A percentile compares a stretch with the other conserved stretches of the same genome.
Conservation (phyloP, 345 rosid genomes). For the Syzygium aromaticum region DNA sequence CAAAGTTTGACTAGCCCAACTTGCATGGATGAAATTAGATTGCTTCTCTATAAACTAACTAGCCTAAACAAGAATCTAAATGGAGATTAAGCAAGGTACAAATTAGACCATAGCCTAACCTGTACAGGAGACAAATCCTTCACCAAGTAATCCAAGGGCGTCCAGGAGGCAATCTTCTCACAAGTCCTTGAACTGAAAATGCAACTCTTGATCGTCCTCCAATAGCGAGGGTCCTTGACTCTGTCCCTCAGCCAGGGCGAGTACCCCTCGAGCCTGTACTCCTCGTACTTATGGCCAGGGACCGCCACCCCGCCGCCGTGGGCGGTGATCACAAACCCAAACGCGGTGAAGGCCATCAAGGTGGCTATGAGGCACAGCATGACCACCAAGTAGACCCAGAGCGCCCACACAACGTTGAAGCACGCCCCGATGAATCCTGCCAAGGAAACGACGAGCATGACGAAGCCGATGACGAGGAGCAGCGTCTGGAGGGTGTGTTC, state of each 20-base stretch:
- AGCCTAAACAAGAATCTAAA: not conserved
- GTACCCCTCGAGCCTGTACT: constrained; percentile 61
- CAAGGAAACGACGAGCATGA: constrained; percentile 56
- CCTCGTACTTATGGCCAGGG: constrained; percentile 60
- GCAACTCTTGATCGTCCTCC: constrained; percentile 68
- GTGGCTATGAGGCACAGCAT: constrained; percentile 66
- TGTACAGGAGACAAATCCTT: constrained; percentile 68
- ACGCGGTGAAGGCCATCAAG: constrained; percentile 54
- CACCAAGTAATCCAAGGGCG: constrained; percentile 69
- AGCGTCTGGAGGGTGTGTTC: constrained; percentile 83
- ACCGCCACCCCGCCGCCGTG: constrained; percentile 72
- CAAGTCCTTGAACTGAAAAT: constrained; percentile 68
- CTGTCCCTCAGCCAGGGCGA: constrained; percentile 73
- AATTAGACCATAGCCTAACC: constrained; percentile 19
- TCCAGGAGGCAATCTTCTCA: constrained; percentile 56
- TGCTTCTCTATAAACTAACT: not conserved
- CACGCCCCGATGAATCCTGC: constrained; percentile 95
- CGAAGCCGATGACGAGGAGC: constrained; percentile 65
- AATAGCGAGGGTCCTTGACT: constrained; percentile 41
- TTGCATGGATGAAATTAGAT: not conserved
- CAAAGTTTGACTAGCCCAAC: not conserved
- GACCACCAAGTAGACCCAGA: constrained; percentile 83
- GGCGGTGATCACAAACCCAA: constrained; percentile 74
- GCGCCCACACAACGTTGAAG: constrained; percentile 69
- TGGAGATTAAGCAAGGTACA: not conserved